These are phyloP conservation scores for Lasiosphaeria ovina DNA, from an alignment of 495 filamentous ascomycete genomes.

Conservation along the genomic window DNA sequence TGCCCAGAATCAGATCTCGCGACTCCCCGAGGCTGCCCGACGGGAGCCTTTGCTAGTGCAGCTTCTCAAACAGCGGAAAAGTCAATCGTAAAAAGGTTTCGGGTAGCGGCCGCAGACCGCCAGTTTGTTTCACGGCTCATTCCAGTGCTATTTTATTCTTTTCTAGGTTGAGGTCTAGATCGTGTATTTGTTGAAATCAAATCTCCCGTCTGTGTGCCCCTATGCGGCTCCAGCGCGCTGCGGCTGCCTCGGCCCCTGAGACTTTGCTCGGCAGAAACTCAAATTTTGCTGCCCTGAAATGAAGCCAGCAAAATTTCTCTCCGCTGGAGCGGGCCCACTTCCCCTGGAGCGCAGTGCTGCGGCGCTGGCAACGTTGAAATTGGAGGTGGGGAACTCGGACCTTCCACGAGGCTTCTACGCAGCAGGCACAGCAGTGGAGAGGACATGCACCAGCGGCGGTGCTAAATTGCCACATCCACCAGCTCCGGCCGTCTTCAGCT, in stretches of 20 bases:
- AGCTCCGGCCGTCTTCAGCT: conserved; percentile 15
- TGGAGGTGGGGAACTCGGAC: conserved; percentile 26
- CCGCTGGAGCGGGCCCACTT: conserved; percentile 8
- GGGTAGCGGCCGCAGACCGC: background rate
- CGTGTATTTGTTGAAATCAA: background rate
- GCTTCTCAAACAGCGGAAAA: conserved; percentile 21
- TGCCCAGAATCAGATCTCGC: conserved; percentile 22
- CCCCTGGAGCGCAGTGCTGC: conserved; percentile 20
- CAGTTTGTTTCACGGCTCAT: background rate
- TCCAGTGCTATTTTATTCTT: too few species aligned
- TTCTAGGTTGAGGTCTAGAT: background rate
- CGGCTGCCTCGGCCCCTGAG: conserved; percentile 15
- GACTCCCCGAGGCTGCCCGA: too few species aligned
- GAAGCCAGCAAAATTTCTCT: background rate
- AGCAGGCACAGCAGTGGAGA: conserved; percentile 5
- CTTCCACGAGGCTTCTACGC: conserved; percentile 30
- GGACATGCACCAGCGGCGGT: conserved; percentile 8
- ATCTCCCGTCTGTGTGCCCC: background rate
- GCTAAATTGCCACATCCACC: conserved; percentile 28
- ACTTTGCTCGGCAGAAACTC: conserved; percentile 2
- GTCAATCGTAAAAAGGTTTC: conserved; percentile 9
- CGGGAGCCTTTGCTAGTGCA: conserved; percentile 7
- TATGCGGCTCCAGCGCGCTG: conserved; percentile 1
- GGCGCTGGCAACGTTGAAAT: conserved; percentile 22
- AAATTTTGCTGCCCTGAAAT: conserved; percentile 15